phyloP scores from a whole-genome alignment of 2,329 filamentous ascomycete genomes.

The Monascus ruber region DNA sequence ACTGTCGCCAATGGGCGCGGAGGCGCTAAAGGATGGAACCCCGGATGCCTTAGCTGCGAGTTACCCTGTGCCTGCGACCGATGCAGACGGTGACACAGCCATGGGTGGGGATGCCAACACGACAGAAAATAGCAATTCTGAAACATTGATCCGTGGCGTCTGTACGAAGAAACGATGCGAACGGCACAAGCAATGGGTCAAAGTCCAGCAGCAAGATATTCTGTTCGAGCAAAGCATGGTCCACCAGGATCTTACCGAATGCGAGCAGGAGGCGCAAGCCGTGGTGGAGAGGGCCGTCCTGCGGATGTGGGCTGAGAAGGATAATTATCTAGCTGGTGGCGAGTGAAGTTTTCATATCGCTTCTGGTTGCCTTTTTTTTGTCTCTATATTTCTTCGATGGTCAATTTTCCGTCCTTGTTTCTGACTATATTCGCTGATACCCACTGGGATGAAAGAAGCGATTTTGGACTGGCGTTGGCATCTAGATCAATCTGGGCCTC shows the following conservation, averaged over 20 bases:
- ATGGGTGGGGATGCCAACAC: constrained; percentile 21
- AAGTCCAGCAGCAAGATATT: constrained; percentile 35
- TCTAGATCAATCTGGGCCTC: background rate
- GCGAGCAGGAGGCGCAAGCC: constrained; percentile 29
- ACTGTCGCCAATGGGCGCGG: constrained; percentile 24
- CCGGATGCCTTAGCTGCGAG: constrained; percentile 20
- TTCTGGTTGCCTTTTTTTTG: background rate
- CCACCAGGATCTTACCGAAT: constrained; percentile 26
- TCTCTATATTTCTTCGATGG: background rate
- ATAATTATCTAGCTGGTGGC: constrained; percentile 12
- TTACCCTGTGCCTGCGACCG: constrained; percentile 10
- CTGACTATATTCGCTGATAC: constrained; percentile 14
- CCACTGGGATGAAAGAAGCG: constrained; percentile 9
- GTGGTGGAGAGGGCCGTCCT: constrained; percentile 35
- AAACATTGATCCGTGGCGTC: constrained; percentile 29
- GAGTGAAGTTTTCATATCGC: constrained; percentile 1
- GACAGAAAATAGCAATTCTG: constrained; percentile 13
- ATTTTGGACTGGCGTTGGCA: constrained; percentile 17
- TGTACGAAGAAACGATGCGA: constrained; percentile 39
- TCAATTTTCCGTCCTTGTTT: background rate
- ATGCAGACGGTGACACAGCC: constrained; percentile 23
- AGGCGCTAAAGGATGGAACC: constrained; percentile 27
- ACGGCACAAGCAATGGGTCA: constrained; percentile 37
- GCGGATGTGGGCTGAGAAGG: constrained; percentile 27
- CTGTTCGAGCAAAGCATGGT: constrained; percentile 31